Base-by-base conservation (phyloP, 208 protist species). In the Polymyxa betae region DNA sequence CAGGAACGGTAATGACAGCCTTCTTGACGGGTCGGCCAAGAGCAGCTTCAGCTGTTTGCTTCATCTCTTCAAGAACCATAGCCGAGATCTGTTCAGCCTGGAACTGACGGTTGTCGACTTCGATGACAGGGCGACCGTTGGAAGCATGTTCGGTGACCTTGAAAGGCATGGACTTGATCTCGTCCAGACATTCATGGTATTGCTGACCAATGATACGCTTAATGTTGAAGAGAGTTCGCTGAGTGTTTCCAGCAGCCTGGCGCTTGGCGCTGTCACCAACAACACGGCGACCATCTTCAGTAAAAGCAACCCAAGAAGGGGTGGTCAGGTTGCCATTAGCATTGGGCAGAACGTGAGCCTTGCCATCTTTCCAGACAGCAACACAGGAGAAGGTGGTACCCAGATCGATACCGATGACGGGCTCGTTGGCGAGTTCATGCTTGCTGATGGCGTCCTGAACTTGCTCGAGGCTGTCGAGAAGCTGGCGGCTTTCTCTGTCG, bases 91-190 rank as follows among this genome's bases (percentile, higher is more conserved):
- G 95, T 93, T 98, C 96, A 24, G 97, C 96, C 12, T 87, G 60
- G 93, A 97, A 98, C n/a, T 24, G n/a, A 16, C n/a, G 88, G n/a
- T 32, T 16, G 38, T 88, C 72, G 46, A 43, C 89, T 29, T 77
- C 41, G 45, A 32, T 66, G 54, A 66, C 16, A 29, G 54, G 54
- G 54, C 54, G 16, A 16, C 54, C 54, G 54, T 66, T 66, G 20
- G 54, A 16, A 32, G 54, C 20, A 66, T 66, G 54, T 35, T 24
- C 90, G 52, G 93, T 89, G 88, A 99, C 93, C 32, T 94, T 91
- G 92, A 99, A 99, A 32, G 98, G 97, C 97, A 97, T 98, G 29
- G 95, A 96, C 94, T 98, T 98, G 96, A 98, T 97, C 94, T 99
- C 97, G 20, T 90, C 54, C 41, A 94, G 93, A 10, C 92, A 91